Evolutionary conservation across 1,284 basidiomycete species (phyloP).

Genomic region (Malassezia cuniculi): DNA sequence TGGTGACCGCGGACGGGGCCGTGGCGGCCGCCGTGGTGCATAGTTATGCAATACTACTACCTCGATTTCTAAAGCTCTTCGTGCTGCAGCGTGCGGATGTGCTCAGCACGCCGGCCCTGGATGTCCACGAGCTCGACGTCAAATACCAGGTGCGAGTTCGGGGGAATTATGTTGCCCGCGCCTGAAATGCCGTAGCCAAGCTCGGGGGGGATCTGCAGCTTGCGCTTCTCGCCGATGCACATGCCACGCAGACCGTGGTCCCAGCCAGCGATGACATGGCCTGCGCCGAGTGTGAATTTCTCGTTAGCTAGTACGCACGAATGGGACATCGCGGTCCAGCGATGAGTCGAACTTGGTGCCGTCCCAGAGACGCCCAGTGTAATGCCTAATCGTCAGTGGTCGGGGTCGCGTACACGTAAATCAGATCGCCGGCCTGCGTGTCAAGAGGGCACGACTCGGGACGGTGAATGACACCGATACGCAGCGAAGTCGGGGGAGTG

Average conservation of each 20-base stretch:
- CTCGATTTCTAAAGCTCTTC: no score
- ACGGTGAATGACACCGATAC: conserved; percentile 47
- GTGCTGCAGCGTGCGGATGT: no score
- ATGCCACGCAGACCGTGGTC: conserved; percentile 54
- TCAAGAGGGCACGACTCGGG: conserved; percentile 52
- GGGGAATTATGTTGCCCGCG: conserved; percentile 65
- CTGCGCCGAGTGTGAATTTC: conserved; percentile 51
- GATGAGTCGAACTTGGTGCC: conserved; percentile 73
- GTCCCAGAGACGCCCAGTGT: conserved; percentile 62
- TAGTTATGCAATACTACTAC: no score
- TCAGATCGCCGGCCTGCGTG: conserved; percentile 56
- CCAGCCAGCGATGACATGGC: conserved; percentile 63
- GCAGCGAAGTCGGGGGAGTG: conserved; percentile 27
- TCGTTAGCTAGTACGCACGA: conserved; percentile 43
- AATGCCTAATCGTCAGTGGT: conserved; percentile 17
- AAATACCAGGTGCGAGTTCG: conserved; percentile 72
- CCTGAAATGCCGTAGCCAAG: conserved; percentile 56
- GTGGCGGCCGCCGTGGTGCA: no score
- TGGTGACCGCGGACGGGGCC: no score
- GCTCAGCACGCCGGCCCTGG: neutral
- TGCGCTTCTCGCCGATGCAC: conserved; percentile 81
- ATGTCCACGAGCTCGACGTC: conserved; percentile 48
- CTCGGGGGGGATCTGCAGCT: conserved; percentile 48
- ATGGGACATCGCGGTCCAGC: conserved; percentile 52
- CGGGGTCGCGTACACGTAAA: conserved; percentile 50